phyloP scores from a whole-genome alignment of 2,329 filamentous ascomycete genomes.

The Dactylellina cionopaga region DNA sequence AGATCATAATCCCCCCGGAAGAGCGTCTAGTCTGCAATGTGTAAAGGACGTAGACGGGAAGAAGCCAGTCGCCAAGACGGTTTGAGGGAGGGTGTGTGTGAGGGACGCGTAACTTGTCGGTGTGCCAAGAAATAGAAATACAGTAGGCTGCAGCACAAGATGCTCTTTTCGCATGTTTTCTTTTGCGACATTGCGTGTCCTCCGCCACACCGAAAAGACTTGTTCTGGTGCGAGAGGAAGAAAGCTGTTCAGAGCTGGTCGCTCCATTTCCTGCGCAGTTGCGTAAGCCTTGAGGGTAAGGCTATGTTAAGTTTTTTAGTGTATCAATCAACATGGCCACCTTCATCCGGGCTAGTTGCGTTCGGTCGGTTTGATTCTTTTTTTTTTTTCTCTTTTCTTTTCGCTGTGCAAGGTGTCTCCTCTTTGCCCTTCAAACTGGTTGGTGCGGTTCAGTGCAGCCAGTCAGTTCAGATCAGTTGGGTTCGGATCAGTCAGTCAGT shows the following conservation, averaged over 20 bases:
- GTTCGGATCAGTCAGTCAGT: background rate
- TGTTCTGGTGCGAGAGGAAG: no score
- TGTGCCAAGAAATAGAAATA: slow-evolving; percentile 44
- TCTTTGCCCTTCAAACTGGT: no score
- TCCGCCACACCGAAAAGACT: slow-evolving; percentile 53
- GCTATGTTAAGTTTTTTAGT: no score
- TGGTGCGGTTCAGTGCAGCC: background rate
- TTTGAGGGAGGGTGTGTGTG: slow-evolving; percentile 9
- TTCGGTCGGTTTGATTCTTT: background rate
- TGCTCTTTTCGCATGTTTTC: slow-evolving; percentile 44
- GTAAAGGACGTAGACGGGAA: background rate
- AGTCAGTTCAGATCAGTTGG: background rate
- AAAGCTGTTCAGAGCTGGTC: no score
- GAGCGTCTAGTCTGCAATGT: no score
- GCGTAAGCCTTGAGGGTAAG: slow-evolving; percentile 41
- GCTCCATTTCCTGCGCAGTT: slow-evolving; percentile 51
- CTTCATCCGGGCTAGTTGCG: no score
- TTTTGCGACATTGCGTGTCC: slow-evolving; percentile 52
- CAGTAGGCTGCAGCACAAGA: slow-evolving; percentile 48
- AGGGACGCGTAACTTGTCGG: slow-evolving; percentile 48
- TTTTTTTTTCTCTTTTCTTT: slow-evolving; percentile 1
- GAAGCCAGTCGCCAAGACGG: background rate
- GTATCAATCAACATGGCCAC: slow-evolving; percentile 39
- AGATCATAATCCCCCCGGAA: no score
- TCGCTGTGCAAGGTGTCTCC: background rate